Conservation (phyloP, 2,329 filamentous ascomycete species). For the Aspergillus hortae region DNA sequence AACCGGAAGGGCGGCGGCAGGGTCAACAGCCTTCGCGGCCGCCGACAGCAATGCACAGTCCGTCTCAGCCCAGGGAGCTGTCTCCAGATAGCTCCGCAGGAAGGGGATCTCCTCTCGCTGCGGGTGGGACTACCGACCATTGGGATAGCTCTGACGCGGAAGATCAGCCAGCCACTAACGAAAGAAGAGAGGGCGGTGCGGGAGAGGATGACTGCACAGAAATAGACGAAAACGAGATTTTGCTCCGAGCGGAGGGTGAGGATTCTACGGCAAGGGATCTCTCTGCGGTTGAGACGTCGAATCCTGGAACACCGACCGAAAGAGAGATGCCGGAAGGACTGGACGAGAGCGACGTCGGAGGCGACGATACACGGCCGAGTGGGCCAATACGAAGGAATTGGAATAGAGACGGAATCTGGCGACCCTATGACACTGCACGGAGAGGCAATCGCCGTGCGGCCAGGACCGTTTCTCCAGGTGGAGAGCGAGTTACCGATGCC, state of each 20-base stretch:
- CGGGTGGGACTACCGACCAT: not conserved
- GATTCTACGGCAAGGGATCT: constrained; percentile 1
- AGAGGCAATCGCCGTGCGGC: not conserved
- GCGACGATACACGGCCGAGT: not conserved
- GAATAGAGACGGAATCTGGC: constrained; percentile 1
- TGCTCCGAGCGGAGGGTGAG: not conserved
- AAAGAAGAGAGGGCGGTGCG: not conserved
- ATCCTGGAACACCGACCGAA: not conserved
- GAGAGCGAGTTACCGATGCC: constrained; percentile 1
- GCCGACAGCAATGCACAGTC: not conserved
- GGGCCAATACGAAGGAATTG: not conserved
- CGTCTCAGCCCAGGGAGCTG: not conserved
- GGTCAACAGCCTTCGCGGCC: not conserved
- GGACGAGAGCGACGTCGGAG: not conserved
- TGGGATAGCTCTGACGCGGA: not conserved
- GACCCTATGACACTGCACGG: constrained; percentile 1
- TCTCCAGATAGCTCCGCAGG: not conserved
- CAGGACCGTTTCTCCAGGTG: not conserved
- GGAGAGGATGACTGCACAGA: not conserved
- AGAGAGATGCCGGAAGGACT: not conserved
- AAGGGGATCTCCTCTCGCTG: not conserved
- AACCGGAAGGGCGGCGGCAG: not conserved
- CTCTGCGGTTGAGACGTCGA: constrained; percentile 1
- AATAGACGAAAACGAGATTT: constrained; percentile 1
- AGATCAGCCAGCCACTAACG: not conserved